phyloP scores from a whole-genome alignment of 768 basidiomycete genomes.

The Mycena belliarum region DNA sequence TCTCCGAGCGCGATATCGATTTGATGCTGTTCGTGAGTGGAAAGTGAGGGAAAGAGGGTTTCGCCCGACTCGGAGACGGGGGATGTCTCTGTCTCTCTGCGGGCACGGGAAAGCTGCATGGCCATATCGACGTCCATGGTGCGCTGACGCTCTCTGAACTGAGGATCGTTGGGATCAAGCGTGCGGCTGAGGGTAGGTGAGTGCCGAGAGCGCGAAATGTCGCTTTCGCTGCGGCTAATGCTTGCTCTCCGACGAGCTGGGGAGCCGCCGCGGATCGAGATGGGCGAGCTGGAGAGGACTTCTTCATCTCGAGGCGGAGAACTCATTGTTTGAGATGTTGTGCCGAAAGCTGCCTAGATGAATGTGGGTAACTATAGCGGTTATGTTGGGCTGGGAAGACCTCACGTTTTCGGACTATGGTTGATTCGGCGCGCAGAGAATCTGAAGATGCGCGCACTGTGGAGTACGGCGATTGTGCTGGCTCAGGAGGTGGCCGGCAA shows the following conservation, averaged over 20 bases:
- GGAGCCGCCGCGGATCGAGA: constrained; percentile 41
- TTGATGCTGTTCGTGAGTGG: constrained; percentile 51
- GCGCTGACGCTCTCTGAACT: constrained; percentile 82
- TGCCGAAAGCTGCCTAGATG: background rate
- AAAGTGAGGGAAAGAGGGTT: constrained; percentile 40
- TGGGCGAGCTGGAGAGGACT: constrained; percentile 42
- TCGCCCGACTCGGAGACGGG: constrained; percentile 36
- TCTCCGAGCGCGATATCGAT: constrained; percentile 33
- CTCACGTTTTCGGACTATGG: constrained; percentile 3
- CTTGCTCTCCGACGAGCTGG: constrained; percentile 40
- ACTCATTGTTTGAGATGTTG: constrained; percentile 30
- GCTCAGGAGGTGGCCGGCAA: background rate
- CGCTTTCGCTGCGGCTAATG: constrained; percentile 40
- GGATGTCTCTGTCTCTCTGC: constrained; percentile 61
- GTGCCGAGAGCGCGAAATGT: constrained; percentile 45
- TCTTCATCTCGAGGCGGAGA: constrained; percentile 37
- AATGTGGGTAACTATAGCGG: background rate
- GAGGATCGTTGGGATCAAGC: constrained; percentile 69
- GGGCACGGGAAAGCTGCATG: constrained; percentile 71
- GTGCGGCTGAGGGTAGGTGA: constrained; percentile 67
- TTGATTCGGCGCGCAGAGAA: background rate
- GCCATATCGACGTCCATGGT: constrained; percentile 96
- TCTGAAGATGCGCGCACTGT: background rate
- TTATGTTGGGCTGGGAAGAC: background rate
- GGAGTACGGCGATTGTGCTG: background rate